These are phyloP conservation scores for Elsinoe ampelina DNA, from an alignment of 2,329 filamentous ascomycete genomes.

Conservation along the genomic window DNA sequence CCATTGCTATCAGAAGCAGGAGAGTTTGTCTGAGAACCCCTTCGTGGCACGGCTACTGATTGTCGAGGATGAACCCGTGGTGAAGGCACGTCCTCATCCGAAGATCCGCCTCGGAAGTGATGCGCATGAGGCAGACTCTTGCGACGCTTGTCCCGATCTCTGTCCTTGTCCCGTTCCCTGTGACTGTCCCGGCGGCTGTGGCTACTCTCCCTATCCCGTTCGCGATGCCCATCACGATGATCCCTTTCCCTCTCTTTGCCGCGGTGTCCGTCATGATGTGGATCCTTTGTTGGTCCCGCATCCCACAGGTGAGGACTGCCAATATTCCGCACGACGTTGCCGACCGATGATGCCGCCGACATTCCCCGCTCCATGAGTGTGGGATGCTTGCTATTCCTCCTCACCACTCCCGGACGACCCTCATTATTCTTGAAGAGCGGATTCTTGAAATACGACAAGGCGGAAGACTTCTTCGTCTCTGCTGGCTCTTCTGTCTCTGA, in stretches of 20 bases:
- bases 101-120: constrained; percentile 20
- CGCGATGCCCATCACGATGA: constrained; percentile 13
- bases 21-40: constrained; percentile 11
- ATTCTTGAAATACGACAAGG: constrained; percentile 40
- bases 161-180: constrained; percentile 15
- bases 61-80: constrained; percentile 14
- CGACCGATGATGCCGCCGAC: constrained; percentile 27
- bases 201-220: constrained; percentile 19
- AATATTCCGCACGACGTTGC: constrained; percentile 28
- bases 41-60: constrained; percentile 12
- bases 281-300: constrained; percentile 15
- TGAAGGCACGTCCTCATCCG: constrained; percentile 14
- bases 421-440: constrained; percentile 40
- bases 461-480: constrained; percentile 36
- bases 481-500: constrained; percentile 30
- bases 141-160: constrained; percentile 14
- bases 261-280: constrained; percentile 9
- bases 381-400: constrained; percentile 29
- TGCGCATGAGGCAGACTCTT: constrained; percentile 19
- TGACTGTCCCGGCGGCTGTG: constrained; percentile 13
- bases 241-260: not conserved
- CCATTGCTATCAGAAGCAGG: constrained; percentile 5
- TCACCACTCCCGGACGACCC: constrained; percentile 35
- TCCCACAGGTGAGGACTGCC: constrained; percentile 30
- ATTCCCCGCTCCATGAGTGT: constrained; percentile 27